phyloP scores from a whole-genome alignment of 495 filamentous ascomycete genomes.

The Umbilicaria muhlenbergii region DNA sequence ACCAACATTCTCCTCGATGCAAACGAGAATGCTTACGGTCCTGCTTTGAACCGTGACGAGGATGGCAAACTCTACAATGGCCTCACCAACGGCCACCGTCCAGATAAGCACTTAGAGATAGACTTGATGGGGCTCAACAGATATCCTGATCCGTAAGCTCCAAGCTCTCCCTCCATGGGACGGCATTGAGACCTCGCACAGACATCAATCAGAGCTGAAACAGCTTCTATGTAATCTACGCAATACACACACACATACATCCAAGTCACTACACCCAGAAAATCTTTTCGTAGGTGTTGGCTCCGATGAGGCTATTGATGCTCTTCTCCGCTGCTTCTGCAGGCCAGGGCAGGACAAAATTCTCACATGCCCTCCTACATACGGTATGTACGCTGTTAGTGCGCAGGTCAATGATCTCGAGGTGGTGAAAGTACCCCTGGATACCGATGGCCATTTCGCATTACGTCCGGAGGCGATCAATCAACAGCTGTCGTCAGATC shows the following conservation, averaged over 20 bases:
- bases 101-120: constrained; percentile 21
- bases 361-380: constrained; percentile 87
- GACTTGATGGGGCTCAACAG: constrained; percentile 72
- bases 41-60: constrained; percentile 38
- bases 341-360: constrained; percentile 74
- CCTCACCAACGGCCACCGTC: constrained; percentile 17
- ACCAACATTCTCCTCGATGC: constrained; percentile 94
- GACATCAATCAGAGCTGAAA: constrained; percentile 77
- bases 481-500: constrained; percentile 41
- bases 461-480: constrained; percentile 57
- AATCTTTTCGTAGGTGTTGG: constrained; percentile 93
- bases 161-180: background rate
- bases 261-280: constrained; percentile 54
- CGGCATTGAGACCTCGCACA: constrained; percentile 11
- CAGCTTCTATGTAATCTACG: constrained; percentile 73
- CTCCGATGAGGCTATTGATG: constrained; percentile 92
- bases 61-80: constrained; percentile 30
- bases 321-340: constrained; percentile 84
- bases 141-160: constrained; percentile 77
- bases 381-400: constrained; percentile 94
- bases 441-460: constrained; percentile 42
- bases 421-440: constrained; percentile 72
- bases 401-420: constrained; percentile 84
- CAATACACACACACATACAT: constrained; percentile 68
- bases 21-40: constrained; percentile 94